Evolutionary conservation across 23 red algal species (phyloP).

Genomic region (Agarophyton chilense): DNA sequence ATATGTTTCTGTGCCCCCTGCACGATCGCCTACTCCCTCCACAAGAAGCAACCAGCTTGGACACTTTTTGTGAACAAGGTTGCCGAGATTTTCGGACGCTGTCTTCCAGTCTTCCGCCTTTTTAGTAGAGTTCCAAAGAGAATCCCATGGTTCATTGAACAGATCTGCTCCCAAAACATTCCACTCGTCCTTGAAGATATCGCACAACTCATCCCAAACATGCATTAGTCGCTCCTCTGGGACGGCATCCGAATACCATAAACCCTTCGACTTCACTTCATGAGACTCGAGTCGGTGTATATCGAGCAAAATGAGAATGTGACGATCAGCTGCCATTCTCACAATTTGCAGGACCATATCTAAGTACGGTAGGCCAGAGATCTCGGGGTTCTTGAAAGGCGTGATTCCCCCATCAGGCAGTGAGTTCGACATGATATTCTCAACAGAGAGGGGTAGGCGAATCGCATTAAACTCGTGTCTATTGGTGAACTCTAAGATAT

Average conservation of each 20-base stretch:
- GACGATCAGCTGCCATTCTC: conserved; percentile 42
- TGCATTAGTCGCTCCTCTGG: conserved; percentile 36
- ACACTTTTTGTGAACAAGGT: conserved; percentile 42
- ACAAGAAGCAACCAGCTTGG: conserved; percentile 65
- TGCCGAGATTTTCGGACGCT: conserved; percentile 58
- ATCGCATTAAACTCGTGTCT: conserved; percentile 61
- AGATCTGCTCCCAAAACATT: conserved; percentile 80
- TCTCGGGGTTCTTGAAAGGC: conserved; percentile 48
- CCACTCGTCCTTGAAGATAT: conserved; percentile 46
- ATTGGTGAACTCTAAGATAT: conserved; percentile 14
- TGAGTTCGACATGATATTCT: conserved; percentile 55
- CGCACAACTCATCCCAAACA: conserved; percentile 48
- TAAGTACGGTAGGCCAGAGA: conserved; percentile 21
- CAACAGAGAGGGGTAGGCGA: conserved; percentile 68
- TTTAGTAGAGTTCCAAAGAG: conserved; percentile 43
- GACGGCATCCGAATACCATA: conserved; percentile 55
- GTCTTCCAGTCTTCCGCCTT: conserved; percentile 43
- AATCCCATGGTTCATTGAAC: conserved; percentile 65
- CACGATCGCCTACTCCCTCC: conserved; percentile 54
- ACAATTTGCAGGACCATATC: conserved; percentile 44
- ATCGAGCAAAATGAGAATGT: conserved; percentile 73
- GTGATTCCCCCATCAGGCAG: neutral
- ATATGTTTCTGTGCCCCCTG: neutral
- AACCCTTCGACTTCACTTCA: conserved; percentile 35
- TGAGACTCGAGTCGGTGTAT: conserved; percentile 53